Conservation (phyloP, 768 basidiomycete genomes). For the Mycena vitilis region DNA sequence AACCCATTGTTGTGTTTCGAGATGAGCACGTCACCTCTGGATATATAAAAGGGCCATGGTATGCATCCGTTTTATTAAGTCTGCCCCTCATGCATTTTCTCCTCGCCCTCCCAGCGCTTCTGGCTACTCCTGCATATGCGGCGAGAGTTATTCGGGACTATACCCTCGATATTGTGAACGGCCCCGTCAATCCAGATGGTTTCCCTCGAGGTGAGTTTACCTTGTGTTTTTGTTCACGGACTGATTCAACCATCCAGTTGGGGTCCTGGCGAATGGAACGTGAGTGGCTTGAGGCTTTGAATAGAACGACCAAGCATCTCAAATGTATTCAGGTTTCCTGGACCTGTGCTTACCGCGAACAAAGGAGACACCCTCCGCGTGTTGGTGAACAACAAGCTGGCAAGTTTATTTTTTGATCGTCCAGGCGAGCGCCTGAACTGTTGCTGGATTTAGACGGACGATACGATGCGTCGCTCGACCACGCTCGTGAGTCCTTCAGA, state of each 20-base stretch:
- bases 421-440: not conserved
- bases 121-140: not conserved
- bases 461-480: constrained; percentile 17
- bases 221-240: not conserved
- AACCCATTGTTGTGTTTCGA: not conserved
- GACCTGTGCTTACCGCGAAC: constrained; percentile 22
- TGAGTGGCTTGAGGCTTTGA: not conserved
- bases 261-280: constrained; percentile 21
- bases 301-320: no score
- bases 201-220: not conserved
- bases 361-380: constrained; percentile 23
- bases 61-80: not conserved
- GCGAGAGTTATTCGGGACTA: not conserved
- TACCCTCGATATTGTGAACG: constrained; percentile 16
- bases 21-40: not conserved
- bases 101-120: constrained; percentile 1
- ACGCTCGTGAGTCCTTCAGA: constrained; percentile 6
- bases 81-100: constrained; percentile 7
- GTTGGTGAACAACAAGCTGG: constrained; percentile 31
- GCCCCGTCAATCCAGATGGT: not conserved
- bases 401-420: not conserved
- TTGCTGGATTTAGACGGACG: constrained; percentile 3
- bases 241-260: not conserved
- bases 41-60: not conserved
- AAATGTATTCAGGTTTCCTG: constrained; percentile 26